A percentile compares a stretch with the other conserved stretches of the same genome.
Evolutionary conservation across 75 land plant genomes (phyloP).

Genomic region (Larix kaempferi): DNA sequence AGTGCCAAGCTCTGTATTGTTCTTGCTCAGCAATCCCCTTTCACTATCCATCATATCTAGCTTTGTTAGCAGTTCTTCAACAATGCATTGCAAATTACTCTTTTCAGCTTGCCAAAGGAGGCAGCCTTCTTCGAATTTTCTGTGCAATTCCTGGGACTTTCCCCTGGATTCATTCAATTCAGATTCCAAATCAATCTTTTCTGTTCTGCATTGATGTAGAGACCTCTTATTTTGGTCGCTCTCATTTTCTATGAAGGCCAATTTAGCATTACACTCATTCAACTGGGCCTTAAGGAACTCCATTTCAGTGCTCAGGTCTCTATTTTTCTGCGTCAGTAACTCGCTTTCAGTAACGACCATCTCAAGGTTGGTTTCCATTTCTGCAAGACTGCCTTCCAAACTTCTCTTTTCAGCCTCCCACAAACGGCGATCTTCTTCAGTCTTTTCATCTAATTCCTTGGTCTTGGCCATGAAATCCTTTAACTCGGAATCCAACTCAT

Average conservation of each 20-base stretch:
- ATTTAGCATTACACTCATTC: too few species aligned
- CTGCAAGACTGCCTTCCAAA: background rate
- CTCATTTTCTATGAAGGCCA: too few species aligned
- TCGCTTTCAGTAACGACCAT: background rate
- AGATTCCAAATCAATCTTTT: background rate
- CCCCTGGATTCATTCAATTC: background rate
- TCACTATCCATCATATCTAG: background rate
- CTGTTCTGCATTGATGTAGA: background rate
- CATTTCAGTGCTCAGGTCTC: background rate
- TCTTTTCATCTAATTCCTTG: background rate
- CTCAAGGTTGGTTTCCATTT: background rate
- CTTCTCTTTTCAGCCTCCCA: background rate
- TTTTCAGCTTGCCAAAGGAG: background rate
- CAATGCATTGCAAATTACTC: background rate
- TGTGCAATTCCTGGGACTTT: background rate
- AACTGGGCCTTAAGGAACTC: too few species aligned
- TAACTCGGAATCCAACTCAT: background rate
- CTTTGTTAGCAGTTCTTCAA: background rate
- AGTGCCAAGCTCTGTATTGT: background rate
- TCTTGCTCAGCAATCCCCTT: background rate
- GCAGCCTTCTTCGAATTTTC: background rate
- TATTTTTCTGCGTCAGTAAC: background rate
- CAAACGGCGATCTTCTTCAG: background rate
- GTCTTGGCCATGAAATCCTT: background rate
- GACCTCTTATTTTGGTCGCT: too few species aligned